phyloP scores from a whole-genome alignment of 345 rosid species.

The Melastoma malabathricum region DNA sequence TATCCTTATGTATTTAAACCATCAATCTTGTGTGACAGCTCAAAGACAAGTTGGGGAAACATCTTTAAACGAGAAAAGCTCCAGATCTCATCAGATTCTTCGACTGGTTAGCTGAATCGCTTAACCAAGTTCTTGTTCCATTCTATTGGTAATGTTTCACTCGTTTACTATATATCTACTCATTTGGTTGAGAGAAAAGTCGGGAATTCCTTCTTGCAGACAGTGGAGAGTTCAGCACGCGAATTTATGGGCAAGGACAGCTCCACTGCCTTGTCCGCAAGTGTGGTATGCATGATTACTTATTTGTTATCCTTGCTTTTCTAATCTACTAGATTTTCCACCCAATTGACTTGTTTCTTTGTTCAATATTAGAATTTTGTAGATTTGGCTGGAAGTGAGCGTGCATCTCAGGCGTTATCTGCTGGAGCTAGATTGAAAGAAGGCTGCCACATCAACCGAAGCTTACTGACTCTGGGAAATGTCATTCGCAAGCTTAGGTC shows the following conservation, averaged over 20 bases:
- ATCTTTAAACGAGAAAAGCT: slow-evolving; percentile 80
- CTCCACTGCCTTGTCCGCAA: slow-evolving; percentile 78
- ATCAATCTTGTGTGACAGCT: slow-evolving; percentile 33
- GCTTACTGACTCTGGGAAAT: slow-evolving; percentile 85
- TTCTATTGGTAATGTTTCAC: slow-evolving; percentile 3
- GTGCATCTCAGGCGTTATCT: slow-evolving; percentile 86
- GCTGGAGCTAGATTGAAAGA: slow-evolving; percentile 88
- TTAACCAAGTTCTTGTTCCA: slow-evolving; percentile 8
- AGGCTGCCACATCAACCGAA: slow-evolving; percentile 95
- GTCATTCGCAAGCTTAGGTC: slow-evolving; percentile 97
- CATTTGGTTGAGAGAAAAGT: slow-evolving; percentile 1
- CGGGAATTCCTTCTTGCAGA: slow-evolving; percentile 28
- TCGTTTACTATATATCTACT: not conserved
- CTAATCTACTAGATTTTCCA: not conserved
- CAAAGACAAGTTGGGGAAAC: slow-evolving; percentile 95
- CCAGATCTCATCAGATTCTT: slow-evolving; percentile 97
- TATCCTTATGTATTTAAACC: not conserved
- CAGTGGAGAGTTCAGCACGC: slow-evolving; percentile 87
- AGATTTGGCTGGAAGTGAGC: slow-evolving; percentile 97
- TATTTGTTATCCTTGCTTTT: not conserved
- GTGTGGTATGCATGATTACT: slow-evolving; percentile 46
- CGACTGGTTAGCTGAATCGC: slow-evolving; percentile 44
- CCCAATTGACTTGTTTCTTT: not conserved
- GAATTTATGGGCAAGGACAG: slow-evolving; percentile 89
- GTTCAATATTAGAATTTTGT: slow-evolving; percentile 54